These are phyloP conservation scores for Mortierella antarctica DNA, from an alignment of 192 early-diverging fungal genomes.

Conservation along the genomic window DNA sequence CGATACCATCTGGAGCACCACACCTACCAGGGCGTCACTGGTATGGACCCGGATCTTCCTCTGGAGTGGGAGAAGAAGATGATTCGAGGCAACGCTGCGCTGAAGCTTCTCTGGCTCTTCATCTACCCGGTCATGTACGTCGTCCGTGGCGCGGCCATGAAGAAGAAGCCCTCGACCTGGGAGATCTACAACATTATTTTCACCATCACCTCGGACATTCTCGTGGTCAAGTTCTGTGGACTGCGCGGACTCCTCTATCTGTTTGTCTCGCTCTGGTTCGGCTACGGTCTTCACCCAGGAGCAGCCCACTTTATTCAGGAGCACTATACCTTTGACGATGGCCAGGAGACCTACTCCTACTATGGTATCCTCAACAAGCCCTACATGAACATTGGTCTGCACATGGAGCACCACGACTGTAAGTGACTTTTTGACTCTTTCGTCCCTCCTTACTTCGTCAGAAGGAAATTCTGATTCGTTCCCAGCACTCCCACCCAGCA, in stretches of 20 bases:
- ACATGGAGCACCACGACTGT: constrained; percentile 99
- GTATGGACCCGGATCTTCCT: constrained; percentile 94
- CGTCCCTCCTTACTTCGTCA: not conserved
- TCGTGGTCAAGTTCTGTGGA: constrained; percentile 69
- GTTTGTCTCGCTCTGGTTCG: constrained; percentile 77
- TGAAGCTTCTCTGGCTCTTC: constrained; percentile 84
- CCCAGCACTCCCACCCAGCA: not conserved
- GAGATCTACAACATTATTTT: constrained; percentile 83
- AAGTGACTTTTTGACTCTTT: constrained; percentile 53
- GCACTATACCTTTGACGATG: constrained; percentile 95
- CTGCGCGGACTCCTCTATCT: constrained; percentile 75
- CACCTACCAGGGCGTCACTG: constrained; percentile 95
- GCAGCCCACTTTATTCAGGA: constrained; percentile 98
- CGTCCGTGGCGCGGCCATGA: constrained; percentile 74
- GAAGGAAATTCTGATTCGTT: constrained; percentile 15
- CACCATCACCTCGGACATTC: constrained; percentile 66
- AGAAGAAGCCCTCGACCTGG: constrained; percentile 79
- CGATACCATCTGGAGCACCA: constrained; percentile 96
- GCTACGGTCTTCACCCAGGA: constrained; percentile 90
- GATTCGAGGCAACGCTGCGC: constrained; percentile 72
- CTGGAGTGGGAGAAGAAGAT: constrained; percentile 86
- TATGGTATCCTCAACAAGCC: constrained; percentile 90
- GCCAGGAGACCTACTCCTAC: constrained; percentile 98
- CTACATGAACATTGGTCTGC: constrained; percentile 96
- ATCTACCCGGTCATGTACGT: constrained; percentile 92